phyloP scores from a whole-genome alignment of 164 flowering plant species.

The Litsea cubeba region DNA sequence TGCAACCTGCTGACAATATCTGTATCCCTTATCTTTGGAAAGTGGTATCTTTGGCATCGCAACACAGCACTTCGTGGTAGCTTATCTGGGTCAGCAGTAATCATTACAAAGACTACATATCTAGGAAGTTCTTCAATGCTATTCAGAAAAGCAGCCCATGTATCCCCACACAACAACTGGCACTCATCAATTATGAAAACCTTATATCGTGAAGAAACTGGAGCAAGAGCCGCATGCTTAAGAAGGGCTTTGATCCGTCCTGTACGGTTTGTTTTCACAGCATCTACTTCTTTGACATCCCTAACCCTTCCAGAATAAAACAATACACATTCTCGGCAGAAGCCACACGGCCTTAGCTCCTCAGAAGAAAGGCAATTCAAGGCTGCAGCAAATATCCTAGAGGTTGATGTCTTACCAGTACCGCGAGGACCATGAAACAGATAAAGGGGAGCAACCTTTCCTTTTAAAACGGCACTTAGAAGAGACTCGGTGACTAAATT shows the following conservation, averaged over 20 bases:
- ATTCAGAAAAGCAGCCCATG: constrained; percentile 64
- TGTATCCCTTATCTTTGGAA: constrained; percentile 67
- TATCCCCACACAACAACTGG: constrained; percentile 56
- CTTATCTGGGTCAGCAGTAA: constrained; percentile 68
- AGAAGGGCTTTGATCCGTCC: constrained; percentile 47
- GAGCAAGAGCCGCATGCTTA: constrained; percentile 48
- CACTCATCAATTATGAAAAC: constrained; percentile 81
- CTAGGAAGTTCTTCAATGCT: constrained; percentile 52
- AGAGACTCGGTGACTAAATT: constrained; percentile 57
- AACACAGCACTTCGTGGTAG: constrained; percentile 65
- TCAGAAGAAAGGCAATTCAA: constrained; percentile 69
- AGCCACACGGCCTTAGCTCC: constrained; percentile 66
- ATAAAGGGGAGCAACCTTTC: constrained; percentile 54
- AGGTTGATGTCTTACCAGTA: constrained; percentile 82
- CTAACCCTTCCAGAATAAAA: constrained; percentile 64
- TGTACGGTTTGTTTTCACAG: constrained; percentile 45
- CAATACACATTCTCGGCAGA: constrained; percentile 59
- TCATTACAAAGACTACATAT: constrained; percentile 68
- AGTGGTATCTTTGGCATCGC: constrained; percentile 65
- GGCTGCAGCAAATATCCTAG: constrained; percentile 88
- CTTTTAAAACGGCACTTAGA: constrained; percentile 45
- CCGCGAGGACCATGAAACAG: constrained; percentile 94
- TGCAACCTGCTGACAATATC: constrained; percentile 50
- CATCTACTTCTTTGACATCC: constrained; percentile 69
- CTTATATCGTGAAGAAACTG: constrained; percentile 66